Percentiles rank a stretch among this genome's conserved stretches.
These are phyloP conservation scores for Gentiana dahurica DNA, from an alignment of 257 asterid genomes.

Conservation along the genomic window DNA sequence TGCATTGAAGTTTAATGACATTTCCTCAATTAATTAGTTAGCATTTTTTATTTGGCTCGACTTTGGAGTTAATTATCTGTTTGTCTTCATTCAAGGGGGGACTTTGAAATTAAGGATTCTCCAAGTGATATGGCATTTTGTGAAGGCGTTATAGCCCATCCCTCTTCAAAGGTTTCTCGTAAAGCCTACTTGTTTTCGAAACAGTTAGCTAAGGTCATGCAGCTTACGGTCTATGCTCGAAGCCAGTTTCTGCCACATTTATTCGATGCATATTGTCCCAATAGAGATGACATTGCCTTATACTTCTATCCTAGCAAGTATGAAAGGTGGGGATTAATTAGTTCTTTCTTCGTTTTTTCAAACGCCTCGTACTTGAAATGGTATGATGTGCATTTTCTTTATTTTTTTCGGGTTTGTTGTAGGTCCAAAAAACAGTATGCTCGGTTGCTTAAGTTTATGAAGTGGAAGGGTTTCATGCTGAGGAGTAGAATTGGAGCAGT, in stretches of 20 bases:
- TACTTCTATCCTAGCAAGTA: slow-evolving; percentile 9
- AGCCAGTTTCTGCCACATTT: neutral
- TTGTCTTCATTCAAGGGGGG: slow-evolving; percentile 1
- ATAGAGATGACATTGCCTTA: slow-evolving; percentile 10
- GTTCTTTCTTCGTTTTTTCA: neutral
- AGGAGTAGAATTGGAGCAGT: slow-evolving; percentile 7
- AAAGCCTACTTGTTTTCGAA: slow-evolving; percentile 2
- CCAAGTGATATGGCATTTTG: neutral
- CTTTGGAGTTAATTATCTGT: neutral
- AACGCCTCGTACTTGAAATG: neutral
- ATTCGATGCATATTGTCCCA: neutral
- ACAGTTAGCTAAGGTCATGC: slow-evolving; percentile 1
- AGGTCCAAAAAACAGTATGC: neutral
- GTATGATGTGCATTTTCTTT: neutral
- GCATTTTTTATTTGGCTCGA: neutral
- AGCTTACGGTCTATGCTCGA: slow-evolving; percentile 1
- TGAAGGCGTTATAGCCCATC: slow-evolving; percentile 12
- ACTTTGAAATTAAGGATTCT: slow-evolving; percentile 6
- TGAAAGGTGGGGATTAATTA: neutral
- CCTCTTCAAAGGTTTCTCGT: slow-evolving; percentile 4
- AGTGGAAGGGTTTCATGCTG: slow-evolving; percentile 5
- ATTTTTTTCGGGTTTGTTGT: neutral
- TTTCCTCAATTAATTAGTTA: too few species aligned
- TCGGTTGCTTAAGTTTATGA: slow-evolving; percentile 4
- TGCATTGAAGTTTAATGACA: too few species aligned